Conservation (phyloP, 495 filamentous ascomycete species). For the Aspergillus carlsbadensis region DNA sequence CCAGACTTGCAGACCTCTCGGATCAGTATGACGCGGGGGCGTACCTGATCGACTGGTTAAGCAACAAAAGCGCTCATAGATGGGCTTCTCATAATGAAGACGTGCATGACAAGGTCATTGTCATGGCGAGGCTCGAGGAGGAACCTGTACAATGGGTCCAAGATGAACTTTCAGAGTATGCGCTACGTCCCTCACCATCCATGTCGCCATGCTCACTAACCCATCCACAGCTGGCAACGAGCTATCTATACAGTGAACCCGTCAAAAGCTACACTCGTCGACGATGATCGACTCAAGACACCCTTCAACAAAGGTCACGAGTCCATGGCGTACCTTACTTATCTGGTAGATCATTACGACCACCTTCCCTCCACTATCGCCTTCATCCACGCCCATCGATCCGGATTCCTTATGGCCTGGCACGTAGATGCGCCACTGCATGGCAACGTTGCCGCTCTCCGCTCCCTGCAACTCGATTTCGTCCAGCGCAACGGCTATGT, state of each 20-base stretch:
- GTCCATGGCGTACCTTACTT: slow-evolving; percentile 71
- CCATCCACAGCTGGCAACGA: slow-evolving; percentile 46
- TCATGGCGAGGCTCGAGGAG: slow-evolving; percentile 56
- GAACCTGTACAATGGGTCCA: slow-evolving; percentile 63
- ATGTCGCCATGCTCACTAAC: not conserved
- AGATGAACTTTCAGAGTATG: slow-evolving; percentile 51
- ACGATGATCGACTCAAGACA: slow-evolving; percentile 36
- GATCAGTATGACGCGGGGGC: slow-evolving; percentile 45
- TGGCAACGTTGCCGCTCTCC: slow-evolving; percentile 54
- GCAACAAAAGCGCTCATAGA: slow-evolving; percentile 16
- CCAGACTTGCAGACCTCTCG: slow-evolving; percentile 39
- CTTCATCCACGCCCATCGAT: slow-evolving; percentile 67
- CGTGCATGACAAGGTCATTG: slow-evolving; percentile 47
- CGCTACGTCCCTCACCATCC: not conserved
- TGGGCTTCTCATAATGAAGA: slow-evolving; percentile 10
- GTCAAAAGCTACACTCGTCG: slow-evolving; percentile 46
- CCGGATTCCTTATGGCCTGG: slow-evolving; percentile 52
- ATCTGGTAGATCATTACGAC: slow-evolving; percentile 71
- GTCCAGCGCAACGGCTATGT: slow-evolving; percentile 60
- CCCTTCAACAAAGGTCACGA: slow-evolving; percentile 72
- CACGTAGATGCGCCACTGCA: slow-evolving; percentile 59
- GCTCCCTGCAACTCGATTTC: slow-evolving; percentile 48
- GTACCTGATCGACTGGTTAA: slow-evolving; percentile 40
- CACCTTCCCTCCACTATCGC: slow-evolving; percentile 62
- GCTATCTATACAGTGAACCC: slow-evolving; percentile 67